Evolutionary conservation across 768 basidiomycete genomes (phyloP), one percentile per base, ranked within the genome.

Genomic region (Auricularia auricula-judae): DNA sequence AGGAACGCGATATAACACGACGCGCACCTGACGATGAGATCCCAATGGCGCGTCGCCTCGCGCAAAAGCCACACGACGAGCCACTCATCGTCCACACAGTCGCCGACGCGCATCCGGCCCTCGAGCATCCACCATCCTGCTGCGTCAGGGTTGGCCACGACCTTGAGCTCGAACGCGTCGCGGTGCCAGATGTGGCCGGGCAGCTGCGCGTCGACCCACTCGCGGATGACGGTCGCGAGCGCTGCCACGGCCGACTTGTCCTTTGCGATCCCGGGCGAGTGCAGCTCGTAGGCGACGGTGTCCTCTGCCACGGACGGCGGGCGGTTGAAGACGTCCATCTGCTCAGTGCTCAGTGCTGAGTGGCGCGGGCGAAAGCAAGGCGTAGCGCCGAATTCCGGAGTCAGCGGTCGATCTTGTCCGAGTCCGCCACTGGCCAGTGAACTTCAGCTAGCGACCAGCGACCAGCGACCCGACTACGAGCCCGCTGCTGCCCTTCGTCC

Each of bases 41-140:
- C 88, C 88, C 89, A 95, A 66, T 84, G 84, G 47, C 79, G 76
- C 66, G 86, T 88, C 65, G 96, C 79, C 74, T 91, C 83, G 69
- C 80, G 82, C 65, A 98, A 76, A 59, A 98, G 77, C 91, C 92
- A 98, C 18, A 98, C 93, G 14, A 84, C 81, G 72, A 87, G 88
- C 97, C 97, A 99, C 75, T 99, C 97, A 70, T 99, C 97, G 74
- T 99, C 95, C n/a, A 98, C 83, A 62, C 86, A 90, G 75, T 99
- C 97, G 2, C 97, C 96, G 29, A 98, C 90, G 56, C 94, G 80
- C 87, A 95, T 91, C 56, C 80, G 78, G 8, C 95, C 93, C 71
- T 93, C 86, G 1, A 98, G 75, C 51, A 86, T 76, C 76, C 82
- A 86, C n/a, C 74, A 78, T 10, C 56, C 36, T 61, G 16, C n/a